A percentile compares a stretch with the other conserved stretches of the same genome.
phyloP scores from a whole-genome alignment of 257 asterid species.

The Agastache rugosa region DNA sequence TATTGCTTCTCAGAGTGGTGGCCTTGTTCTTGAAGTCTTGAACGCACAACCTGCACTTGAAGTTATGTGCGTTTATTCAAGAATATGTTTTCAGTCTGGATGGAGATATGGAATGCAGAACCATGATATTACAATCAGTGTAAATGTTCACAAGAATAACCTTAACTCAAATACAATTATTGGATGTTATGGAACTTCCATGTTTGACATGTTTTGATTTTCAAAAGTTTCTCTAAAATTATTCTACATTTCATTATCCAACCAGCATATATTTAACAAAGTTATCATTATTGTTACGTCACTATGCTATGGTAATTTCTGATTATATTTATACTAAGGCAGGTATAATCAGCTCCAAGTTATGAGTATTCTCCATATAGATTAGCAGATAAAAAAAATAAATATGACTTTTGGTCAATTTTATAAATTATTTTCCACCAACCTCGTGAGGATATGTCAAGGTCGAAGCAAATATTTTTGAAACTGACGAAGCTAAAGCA shows the following conservation, averaged over 20 bases:
- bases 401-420: background rate
- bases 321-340: background rate
- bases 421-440: slow-evolving; percentile 19
- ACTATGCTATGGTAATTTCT: too few species aligned
- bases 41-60: slow-evolving; percentile 73
- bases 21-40: slow-evolving; percentile 96
- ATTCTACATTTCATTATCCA: background rate
- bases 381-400: too few species aligned
- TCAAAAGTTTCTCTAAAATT: background rate
- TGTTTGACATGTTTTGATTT: background rate
- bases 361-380: background rate
- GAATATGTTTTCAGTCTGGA: background rate
- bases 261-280: background rate
- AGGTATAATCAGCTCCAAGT: background rate
- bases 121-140: background rate
- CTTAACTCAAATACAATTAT: background rate
- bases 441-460: slow-evolving; percentile 98
- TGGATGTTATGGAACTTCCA: background rate
- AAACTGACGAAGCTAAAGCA: slow-evolving; percentile 90
- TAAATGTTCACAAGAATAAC: background rate
- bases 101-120: too few species aligned
- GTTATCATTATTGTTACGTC: too few species aligned
- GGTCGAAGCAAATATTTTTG: slow-evolving; percentile 91
- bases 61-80: background rate
- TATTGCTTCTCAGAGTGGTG: slow-evolving; percentile 78